These are phyloP conservation scores for Biscutella auriculata DNA, from an alignment of 441 rosid genomes.

Conservation along the genomic window DNA sequence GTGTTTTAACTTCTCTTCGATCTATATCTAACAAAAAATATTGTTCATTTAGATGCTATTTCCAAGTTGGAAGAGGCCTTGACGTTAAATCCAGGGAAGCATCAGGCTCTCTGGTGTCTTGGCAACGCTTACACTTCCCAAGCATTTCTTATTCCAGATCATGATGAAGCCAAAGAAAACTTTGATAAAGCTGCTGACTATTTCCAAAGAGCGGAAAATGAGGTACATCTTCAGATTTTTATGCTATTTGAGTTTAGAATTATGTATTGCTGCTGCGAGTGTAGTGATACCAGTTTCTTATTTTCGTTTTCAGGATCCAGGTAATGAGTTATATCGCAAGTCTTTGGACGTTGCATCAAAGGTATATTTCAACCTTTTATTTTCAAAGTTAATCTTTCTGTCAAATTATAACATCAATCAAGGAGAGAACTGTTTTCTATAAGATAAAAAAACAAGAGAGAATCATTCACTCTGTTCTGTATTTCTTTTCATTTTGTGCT, in stretches of 20 bases:
- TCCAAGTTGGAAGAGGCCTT: slow-evolving; percentile 49
- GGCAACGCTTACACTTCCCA: slow-evolving; percentile 51
- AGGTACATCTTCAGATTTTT: slow-evolving; percentile 20
- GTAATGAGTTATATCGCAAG: slow-evolving; percentile 42
- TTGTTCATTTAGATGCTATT: slow-evolving; percentile 32
- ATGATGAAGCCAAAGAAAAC: slow-evolving; percentile 30
- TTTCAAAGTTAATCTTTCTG: neutral
- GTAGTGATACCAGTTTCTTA: neutral
- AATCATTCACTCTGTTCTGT: neutral
- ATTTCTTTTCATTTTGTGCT: neutral
- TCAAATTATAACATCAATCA: neutral
- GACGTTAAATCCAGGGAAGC: slow-evolving; percentile 32
- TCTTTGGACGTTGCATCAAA: slow-evolving; percentile 41
- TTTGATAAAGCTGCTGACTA: slow-evolving; percentile 37
- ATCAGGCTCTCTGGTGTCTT: slow-evolving; percentile 46
- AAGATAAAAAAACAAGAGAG: neutral
- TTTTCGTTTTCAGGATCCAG: slow-evolving; percentile 32
- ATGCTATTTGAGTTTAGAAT: neutral
- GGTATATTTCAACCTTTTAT: slow-evolving; percentile 22
- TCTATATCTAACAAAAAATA: neutral
- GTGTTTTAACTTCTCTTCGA: neutral
- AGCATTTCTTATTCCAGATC: slow-evolving; percentile 33
- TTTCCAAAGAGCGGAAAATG: slow-evolving; percentile 38
- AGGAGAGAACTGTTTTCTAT: neutral
- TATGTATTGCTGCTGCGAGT: neutral